Evolutionary conservation across 1,284 basidiomycete species (phyloP).

Genomic region (Golubevia sp.): DNA sequence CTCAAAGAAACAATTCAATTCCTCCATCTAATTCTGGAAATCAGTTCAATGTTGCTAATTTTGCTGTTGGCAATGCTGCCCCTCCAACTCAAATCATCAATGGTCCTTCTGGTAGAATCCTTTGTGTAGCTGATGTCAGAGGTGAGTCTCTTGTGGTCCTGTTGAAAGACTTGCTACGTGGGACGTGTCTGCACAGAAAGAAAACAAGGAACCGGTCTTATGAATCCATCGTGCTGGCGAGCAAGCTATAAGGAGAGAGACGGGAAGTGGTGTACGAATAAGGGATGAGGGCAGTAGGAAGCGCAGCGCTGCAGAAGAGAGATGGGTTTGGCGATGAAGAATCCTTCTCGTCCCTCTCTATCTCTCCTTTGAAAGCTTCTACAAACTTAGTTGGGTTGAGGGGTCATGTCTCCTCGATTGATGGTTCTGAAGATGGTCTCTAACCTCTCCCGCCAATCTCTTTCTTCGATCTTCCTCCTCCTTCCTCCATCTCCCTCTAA

Average conservation of each 20-base stretch:
- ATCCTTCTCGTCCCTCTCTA: neutral
- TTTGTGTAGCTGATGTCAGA: neutral
- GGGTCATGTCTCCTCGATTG: slow-evolving; percentile 17
- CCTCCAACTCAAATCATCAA: slow-evolving; percentile 35
- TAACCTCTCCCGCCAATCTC: slow-evolving; percentile 1
- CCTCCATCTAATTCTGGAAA: too few species aligned
- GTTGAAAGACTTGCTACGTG: neutral
- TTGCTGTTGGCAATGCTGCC: neutral
- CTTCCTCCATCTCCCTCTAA: neutral
- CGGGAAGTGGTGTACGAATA: too few species aligned
- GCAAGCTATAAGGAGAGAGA: too few species aligned
- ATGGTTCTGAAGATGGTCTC: neutral
- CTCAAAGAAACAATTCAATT: too few species aligned
- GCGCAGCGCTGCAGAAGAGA: too few species aligned
- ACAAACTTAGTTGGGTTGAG: neutral
- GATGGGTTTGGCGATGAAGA: too few species aligned
- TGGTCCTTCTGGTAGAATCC: slow-evolving; percentile 17
- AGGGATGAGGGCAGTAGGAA: too few species aligned
- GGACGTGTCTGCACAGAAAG: too few species aligned
- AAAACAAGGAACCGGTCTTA: too few species aligned
- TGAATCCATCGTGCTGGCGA: too few species aligned
- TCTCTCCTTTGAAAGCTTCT: neutral
- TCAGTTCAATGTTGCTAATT: too few species aligned
- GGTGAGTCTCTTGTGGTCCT: slow-evolving; percentile 25
- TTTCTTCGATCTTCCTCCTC: neutral